Evolutionary conservation across 768 basidiomycete genomes (phyloP).

Genomic region (Tylopilus rubrobrunneus): DNA sequence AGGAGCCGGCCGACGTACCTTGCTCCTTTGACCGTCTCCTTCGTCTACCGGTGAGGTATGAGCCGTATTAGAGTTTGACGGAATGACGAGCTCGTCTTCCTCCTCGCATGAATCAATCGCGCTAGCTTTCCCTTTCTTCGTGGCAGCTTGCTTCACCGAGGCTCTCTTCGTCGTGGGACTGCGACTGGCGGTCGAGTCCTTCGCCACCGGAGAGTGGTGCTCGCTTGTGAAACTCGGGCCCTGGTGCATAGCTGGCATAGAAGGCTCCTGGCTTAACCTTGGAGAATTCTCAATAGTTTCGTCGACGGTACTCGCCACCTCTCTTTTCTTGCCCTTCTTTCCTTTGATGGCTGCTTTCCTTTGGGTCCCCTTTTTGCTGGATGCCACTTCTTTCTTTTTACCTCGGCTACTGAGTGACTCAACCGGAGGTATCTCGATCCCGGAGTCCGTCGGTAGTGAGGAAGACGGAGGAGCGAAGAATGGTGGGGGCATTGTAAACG

Average conservation of each 20-base stretch:
- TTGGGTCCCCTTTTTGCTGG: constrained; percentile 23
- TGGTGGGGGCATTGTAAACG: constrained; percentile 34
- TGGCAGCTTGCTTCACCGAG: constrained; percentile 5
- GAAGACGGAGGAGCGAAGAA: constrained; percentile 49
- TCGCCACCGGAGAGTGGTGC: neutral
- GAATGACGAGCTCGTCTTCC: constrained; percentile 12
- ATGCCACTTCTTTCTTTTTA: constrained; percentile 9
- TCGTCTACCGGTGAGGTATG: neutral
- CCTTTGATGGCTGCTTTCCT: constrained; percentile 18
- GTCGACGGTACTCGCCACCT: constrained; percentile 4
- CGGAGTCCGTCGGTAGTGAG: constrained; percentile 22
- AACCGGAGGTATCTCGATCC: constrained; percentile 24
- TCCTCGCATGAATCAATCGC: constrained; percentile 25
- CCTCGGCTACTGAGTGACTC: constrained; percentile 2
- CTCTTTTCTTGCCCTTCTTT: constrained; percentile 30
- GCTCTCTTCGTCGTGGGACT: constrained; percentile 18
- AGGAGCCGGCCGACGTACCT: constrained; percentile 13
- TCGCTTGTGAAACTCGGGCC: neutral
- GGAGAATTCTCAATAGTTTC: constrained; percentile 5
- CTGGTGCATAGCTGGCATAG: neutral
- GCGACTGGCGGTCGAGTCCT: neutral
- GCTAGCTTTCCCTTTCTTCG: constrained; percentile 31
- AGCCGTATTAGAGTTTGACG: neutral
- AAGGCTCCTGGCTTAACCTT: constrained; percentile 1
- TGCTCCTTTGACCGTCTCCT: constrained; percentile 8